phyloP scores from a whole-genome alignment of 2,329 filamentous ascomycete species.

The Ophiostoma sp. region DNA sequence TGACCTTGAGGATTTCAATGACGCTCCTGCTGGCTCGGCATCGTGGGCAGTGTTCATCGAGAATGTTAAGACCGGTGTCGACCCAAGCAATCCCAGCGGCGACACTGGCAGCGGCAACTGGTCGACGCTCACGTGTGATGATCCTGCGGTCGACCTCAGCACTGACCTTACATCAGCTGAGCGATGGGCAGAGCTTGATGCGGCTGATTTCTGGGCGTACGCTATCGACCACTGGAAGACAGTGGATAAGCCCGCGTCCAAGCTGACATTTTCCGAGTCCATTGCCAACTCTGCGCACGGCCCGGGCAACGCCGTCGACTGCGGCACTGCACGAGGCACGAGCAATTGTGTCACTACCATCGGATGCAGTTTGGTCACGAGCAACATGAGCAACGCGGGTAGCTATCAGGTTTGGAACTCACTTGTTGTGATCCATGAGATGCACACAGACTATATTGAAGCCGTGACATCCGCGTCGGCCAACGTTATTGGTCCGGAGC shows the following conservation, averaged over 20 bases:
- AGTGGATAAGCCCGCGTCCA: background rate
- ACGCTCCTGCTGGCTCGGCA: background rate
- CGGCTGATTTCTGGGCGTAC: conserved; percentile 31
- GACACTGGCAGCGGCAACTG: conserved; percentile 26
- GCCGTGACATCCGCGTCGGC: conserved; percentile 20
- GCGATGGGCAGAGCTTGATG: conserved; percentile 30
- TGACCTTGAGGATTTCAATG: background rate
- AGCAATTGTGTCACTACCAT: conserved; percentile 9
- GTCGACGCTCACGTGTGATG: conserved; percentile 28
- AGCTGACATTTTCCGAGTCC: background rate
- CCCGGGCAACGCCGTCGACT: background rate
- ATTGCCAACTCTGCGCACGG: conserved; percentile 5
- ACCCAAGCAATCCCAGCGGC: background rate
- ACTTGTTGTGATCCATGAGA: conserved; percentile 22
- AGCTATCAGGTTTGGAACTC: conserved; percentile 27
- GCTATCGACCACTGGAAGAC: conserved; percentile 8
- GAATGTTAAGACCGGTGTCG: background rate
- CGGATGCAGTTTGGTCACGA: background rate
- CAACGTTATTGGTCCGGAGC: background rate
- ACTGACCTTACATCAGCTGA: conserved; percentile 19
- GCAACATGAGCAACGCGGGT: background rate
- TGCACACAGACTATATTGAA: conserved; percentile 24
- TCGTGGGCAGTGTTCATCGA: background rate
- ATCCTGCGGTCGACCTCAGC: conserved; percentile 16
- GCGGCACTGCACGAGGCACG: background rate